Evolutionary conservation across 495 filamentous ascomycete genomes (phyloP).

Genomic region (Pseudotulostoma volvatum): DNA sequence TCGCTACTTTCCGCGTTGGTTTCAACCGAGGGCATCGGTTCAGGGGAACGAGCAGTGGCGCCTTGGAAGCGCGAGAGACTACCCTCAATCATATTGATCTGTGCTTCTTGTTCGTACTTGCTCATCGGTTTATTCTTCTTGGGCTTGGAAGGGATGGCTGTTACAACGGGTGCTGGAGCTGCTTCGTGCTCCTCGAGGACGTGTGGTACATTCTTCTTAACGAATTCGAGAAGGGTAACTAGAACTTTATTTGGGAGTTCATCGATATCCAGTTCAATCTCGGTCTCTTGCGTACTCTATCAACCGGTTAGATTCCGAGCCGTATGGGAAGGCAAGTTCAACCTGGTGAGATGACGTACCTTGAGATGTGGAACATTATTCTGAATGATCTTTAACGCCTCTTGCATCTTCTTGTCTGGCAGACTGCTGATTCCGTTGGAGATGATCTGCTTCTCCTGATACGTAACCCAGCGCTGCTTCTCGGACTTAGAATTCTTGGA

Average conservation of each 20-base stretch:
- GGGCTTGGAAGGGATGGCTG: conserved; percentile 42
- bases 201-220: conserved; percentile 47
- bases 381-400: conserved; percentile 81
- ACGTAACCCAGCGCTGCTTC: conserved; percentile 41
- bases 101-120: conserved; percentile 78
- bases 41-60: conserved; percentile 21
- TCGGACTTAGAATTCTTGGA: conserved; percentile 28
- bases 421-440: conserved; percentile 63
- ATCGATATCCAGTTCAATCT: conserved; percentile 86
- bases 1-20: conserved; percentile 30
- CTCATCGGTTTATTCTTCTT: conserved; percentile 99
- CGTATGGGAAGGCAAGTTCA: conserved; percentile 1
- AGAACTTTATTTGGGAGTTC: conserved; percentile 59
- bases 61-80: conserved; percentile 33
- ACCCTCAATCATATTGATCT: conserved; percentile 61
- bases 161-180: conserved; percentile 25
- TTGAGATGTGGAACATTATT: conserved; percentile 65
- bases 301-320: conserved; percentile 7
- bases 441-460: conserved; percentile 72
- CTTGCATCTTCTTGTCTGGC: conserved; percentile 52
- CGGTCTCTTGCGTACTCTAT: conserved; percentile 58
- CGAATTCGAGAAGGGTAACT: conserved; percentile 56
- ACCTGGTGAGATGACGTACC: conserved; percentile 20
- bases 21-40: conserved; percentile 29
- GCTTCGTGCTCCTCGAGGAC: conserved; percentile 24